Evolutionary conservation across 305 asterid species (phyloP).

Genomic region (Coffea humblotiana): DNA sequence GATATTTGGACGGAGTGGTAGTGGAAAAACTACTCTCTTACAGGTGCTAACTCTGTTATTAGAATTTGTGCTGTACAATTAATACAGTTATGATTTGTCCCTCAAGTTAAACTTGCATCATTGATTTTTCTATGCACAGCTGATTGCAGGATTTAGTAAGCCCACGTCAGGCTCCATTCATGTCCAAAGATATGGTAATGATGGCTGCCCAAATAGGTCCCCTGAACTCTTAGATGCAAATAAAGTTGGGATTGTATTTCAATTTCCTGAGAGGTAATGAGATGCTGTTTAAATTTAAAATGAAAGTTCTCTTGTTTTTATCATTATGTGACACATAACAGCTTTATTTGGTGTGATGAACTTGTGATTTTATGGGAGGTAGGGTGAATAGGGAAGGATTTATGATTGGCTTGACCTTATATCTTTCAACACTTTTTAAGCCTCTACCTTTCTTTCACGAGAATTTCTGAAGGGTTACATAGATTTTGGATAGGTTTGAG

Average conservation of each 20-base stretch:
- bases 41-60: constrained; percentile 50
- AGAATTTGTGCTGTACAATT: background rate
- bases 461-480: background rate
- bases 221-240: constrained; percentile 56
- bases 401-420: background rate
- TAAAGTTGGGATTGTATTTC: constrained; percentile 93
- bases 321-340: background rate
- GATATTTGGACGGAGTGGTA: constrained; percentile 94
- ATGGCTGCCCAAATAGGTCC: constrained; percentile 54
- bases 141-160: constrained; percentile 84
- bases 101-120: constrained; percentile 12
- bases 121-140: constrained; percentile 43
- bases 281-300: constrained; percentile 14
- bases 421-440: background rate
- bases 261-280: constrained; percentile 88
- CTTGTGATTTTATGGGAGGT: background rate
- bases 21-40: constrained; percentile 90
- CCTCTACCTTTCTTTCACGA: background rate
- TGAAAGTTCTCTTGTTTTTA: background rate
- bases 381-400: background rate
- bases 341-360: background rate
- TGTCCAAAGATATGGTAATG: constrained; percentile 57
- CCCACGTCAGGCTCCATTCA: constrained; percentile 84
- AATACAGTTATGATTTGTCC: background rate
- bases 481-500: background rate